These are phyloP conservation scores for Suillus americanus DNA, from an alignment of 768 basidiomycete genomes.

Conservation along the genomic window DNA sequence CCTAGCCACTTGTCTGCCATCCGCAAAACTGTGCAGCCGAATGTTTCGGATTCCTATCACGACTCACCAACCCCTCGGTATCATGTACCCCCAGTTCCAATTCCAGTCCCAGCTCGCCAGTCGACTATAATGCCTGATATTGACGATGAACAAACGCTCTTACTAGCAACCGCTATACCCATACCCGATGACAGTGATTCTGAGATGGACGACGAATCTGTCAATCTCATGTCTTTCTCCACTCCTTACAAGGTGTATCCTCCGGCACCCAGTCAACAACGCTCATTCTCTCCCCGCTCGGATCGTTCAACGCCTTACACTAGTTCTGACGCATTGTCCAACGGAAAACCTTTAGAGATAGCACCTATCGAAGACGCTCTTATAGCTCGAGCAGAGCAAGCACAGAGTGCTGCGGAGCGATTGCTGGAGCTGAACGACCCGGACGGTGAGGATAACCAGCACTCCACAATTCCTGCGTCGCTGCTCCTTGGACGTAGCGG, in stretches of 20 bases:
- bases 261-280: constrained; percentile 39
- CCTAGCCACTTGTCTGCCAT: constrained; percentile 33
- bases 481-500: constrained; percentile 44
- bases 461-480: constrained; percentile 55
- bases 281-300: constrained; percentile 57
- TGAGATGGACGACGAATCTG: constrained; percentile 55
- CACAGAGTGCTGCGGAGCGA: constrained; percentile 88
- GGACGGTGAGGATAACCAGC: constrained; percentile 57
- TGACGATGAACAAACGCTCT: constrained; percentile 57
- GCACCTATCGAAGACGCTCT: constrained; percentile 81
- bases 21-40: constrained; percentile 40
- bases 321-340: constrained; percentile 62
- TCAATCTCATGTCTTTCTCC: constrained; percentile 72
- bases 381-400: constrained; percentile 86
- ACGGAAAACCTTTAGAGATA: constrained; percentile 40
- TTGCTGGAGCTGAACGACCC: constrained; percentile 84
- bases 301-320: constrained; percentile 45
- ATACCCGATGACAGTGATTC: constrained; percentile 75
- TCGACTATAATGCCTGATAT: constrained; percentile 44
- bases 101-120: constrained; percentile 40
- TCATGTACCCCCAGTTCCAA: constrained; percentile 17
- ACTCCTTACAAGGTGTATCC: constrained; percentile 56
- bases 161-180: constrained; percentile 72
- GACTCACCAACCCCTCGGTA: constrained; percentile 25
- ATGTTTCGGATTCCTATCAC: constrained; percentile 35